Evolutionary conservation across 225 moss, liverwort and hornwort species (phyloP).

Genomic region (Climacium dendroides): DNA sequence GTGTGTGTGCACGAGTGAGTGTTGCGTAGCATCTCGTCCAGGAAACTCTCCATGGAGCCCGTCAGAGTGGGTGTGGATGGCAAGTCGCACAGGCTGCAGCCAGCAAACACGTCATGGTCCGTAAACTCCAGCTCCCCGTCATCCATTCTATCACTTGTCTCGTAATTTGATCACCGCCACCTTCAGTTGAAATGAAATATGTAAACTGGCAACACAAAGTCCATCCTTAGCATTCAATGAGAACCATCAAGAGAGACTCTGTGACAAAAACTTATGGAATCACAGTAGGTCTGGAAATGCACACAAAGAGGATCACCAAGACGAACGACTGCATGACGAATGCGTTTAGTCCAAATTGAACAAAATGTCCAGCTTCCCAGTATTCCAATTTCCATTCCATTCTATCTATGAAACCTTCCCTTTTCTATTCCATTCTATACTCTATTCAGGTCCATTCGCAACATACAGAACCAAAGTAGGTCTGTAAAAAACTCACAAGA

Average conservation of each 20-base stretch:
- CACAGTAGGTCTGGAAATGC: neutral
- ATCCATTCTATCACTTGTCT: slow-evolving; percentile 30
- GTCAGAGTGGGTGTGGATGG: slow-evolving; percentile 44
- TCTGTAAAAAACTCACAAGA: neutral
- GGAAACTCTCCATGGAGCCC: slow-evolving; percentile 52
- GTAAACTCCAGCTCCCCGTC: slow-evolving; percentile 77
- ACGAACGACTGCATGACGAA: neutral
- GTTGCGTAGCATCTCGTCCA: slow-evolving; percentile 62
- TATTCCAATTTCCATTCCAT: neutral
- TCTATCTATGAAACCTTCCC: neutral
- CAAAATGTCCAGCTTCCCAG: neutral
- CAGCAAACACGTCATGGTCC: slow-evolving; percentile 61
- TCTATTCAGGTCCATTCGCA: neutral
- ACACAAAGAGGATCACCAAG: neutral
- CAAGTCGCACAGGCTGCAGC: slow-evolving; percentile 46
- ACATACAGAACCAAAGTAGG: neutral
- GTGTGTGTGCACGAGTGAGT: slow-evolving; percentile 92
- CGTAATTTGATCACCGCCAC: neutral
- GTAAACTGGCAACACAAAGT: neutral
- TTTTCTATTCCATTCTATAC: neutral
- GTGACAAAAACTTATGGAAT: neutral
- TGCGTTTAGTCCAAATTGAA: neutral
- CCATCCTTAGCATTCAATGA: neutral
- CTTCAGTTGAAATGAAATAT: neutral
- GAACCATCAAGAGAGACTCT: neutral